Percentiles rank a stretch among this genome's conserved stretches.
Conservation (phyloP, 306 rosid genomes). For the Sicyos edulis region DNA sequence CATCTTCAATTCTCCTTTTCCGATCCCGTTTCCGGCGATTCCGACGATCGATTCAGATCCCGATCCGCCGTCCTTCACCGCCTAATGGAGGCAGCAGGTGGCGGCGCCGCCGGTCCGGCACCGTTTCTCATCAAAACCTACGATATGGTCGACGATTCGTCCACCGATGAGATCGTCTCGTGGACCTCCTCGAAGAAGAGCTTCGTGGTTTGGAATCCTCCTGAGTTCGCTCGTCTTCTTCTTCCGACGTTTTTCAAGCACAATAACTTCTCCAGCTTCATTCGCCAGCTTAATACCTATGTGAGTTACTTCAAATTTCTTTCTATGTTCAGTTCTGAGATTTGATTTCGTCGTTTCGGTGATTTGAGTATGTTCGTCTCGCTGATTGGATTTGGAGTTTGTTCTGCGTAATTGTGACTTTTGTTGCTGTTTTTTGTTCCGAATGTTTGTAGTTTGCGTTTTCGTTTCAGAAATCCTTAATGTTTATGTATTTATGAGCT, state of each 20-base stretch:
- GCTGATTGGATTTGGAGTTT: neutral
- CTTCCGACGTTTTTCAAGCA: conserved; percentile 92
- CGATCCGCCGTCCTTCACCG: neutral
- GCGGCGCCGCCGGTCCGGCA: conserved; percentile 60
- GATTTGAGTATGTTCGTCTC: neutral
- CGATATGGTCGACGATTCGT: conserved; percentile 83
- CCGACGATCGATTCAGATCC: conserved; percentile 18
- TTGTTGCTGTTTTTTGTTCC: neutral
- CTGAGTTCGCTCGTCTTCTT: conserved; percentile 74
- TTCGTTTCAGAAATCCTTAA: neutral
- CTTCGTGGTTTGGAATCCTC: conserved; percentile 91
- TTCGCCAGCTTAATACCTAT: conserved; percentile 95
- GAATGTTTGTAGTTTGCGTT: too few relatives aligned
- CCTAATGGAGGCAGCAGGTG: conserved; percentile 37
- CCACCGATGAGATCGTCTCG: conserved; percentile 73
- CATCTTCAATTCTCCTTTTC: neutral
- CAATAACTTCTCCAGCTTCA: conserved; percentile 93
- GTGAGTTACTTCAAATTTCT: conserved; percentile 33
- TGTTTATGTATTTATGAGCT: neutral
- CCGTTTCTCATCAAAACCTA: conserved; percentile 84
- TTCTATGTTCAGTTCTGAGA: too few relatives aligned
- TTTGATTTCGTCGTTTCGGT: neutral
- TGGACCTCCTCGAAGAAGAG: conserved; percentile 69
- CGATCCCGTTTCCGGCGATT: neutral
- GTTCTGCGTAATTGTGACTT: neutral